These are phyloP conservation scores for Eucalyptus pumila DNA, from an alignment of 345 rosid species.

Conservation along the genomic window DNA sequence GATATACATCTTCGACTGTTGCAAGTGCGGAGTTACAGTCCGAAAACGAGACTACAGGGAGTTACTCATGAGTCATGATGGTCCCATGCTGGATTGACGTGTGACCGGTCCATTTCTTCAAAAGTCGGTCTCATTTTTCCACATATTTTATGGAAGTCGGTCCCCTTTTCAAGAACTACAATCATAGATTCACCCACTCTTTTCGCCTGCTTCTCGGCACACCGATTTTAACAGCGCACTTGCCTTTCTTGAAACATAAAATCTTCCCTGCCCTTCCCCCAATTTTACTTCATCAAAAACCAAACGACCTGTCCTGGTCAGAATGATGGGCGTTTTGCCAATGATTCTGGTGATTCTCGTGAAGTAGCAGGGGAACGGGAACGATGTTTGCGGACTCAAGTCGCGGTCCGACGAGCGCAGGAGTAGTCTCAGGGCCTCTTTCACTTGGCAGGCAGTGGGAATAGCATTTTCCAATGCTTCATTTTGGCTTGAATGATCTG, in stretches of 20 bases:
- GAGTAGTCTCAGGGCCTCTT: not conserved
- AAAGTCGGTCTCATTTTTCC: not conserved
- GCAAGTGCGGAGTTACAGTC: not conserved
- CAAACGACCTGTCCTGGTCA: not conserved
- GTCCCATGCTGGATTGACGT: not conserved
- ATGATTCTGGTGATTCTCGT: not conserved
- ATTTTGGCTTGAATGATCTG: not conserved
- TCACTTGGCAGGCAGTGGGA: not conserved
- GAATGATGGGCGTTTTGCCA: not conserved
- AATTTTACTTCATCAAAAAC: not conserved
- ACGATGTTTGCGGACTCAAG: not conserved
- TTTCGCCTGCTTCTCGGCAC: not conserved
- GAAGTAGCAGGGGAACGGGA: not conserved
- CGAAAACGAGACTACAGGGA: not conserved
- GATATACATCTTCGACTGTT: not conserved
- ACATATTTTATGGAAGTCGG: not conserved
- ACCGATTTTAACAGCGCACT: not conserved
- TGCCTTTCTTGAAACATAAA: not conserved
- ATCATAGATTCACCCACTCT: not conserved
- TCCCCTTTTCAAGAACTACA: not conserved
- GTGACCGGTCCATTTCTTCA: not conserved
- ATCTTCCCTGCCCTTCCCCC: not conserved
- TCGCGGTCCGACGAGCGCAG: not conserved
- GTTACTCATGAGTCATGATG: not conserved
- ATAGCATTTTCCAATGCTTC: not conserved